Base-by-base conservation (phyloP, 129 eudicot genomes). In the Flaveria trinervia region DNA sequence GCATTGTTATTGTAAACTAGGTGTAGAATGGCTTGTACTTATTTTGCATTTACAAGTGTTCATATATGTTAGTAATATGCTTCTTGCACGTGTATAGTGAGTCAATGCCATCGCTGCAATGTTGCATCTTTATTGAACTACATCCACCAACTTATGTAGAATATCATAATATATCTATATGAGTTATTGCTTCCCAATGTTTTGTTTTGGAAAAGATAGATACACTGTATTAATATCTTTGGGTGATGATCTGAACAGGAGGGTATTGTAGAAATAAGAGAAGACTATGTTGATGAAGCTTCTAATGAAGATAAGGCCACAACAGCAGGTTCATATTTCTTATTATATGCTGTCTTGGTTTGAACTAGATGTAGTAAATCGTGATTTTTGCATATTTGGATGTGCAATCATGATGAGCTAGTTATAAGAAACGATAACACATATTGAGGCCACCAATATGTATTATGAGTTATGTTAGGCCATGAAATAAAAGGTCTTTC, bases 211-310 rank as follows among this genome's bases (percentile, higher is more conserved):
- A 33, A 41, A 14, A 65, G 44, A 75, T 60, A 60, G 65, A 76
- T 54, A 70, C 33, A 62, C 8, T 1, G 48, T 51, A 39, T 52
- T 82, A 49, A 71, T 48, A 43, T 54, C 68, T 71, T 50, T 9
- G 68, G 9, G 51, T 8, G 25, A 81, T 81, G 51, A 45, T 79
- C 70, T 64, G 67, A 72, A 78, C 92, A 90, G 98, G 98, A 90
- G 77, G 96, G 96, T 78, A 83, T 90, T 82, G 90, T 93, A 25
- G 98, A 93, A 82, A 90, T 93, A 43, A 85, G 92, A 77, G 98
- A 93, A 86, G 96, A 93, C 73, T 90, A 84, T 39, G 74, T 82
- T 25, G 98, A 93, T 54, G 98, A 88, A 71, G 75, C 62, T 73
- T 70, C 83, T 49, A 23, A 60, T 70, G 87, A 60, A 64, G 78